phyloP scores from a whole-genome alignment of 441 rosid species.

The Raphanus hybrid region DNA sequence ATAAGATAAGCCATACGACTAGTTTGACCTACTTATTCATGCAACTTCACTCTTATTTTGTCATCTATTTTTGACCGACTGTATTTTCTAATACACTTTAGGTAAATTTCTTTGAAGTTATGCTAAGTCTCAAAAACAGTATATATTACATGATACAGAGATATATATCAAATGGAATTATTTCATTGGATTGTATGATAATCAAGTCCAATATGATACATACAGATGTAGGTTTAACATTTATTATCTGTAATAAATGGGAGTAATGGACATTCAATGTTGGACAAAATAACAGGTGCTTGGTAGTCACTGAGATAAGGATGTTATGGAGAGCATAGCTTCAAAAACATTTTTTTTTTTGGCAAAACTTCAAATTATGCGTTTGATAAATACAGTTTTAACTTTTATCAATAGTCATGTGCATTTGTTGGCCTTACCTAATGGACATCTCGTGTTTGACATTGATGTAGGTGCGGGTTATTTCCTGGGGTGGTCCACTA shows the following conservation, averaged over 20 bases:
- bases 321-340: slow-evolving; percentile 5
- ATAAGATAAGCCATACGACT: background rate
- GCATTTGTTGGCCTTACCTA: background rate
- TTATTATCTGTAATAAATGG: slow-evolving; percentile 25
- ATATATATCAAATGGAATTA: background rate
- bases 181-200: slow-evolving; percentile 3
- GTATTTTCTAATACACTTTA: background rate
- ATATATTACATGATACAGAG: background rate
- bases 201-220: background rate
- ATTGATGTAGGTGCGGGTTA: background rate
- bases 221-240: slow-evolving; percentile 21
- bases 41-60: background rate
- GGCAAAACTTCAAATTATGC: too few species aligned
- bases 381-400: background rate
- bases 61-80: background rate
- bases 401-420: background rate
- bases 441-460: slow-evolving; percentile 8
- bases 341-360: too few species aligned
- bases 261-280: slow-evolving; percentile 19
- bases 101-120: too few species aligned
- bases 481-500: background rate
- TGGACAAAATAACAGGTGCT: slow-evolving; percentile 24
- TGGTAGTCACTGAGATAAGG: slow-evolving; percentile 22
- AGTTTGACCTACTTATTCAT: background rate
- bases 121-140: too few species aligned